These are phyloP conservation scores for Cyclotella choctawhatcheeana DNA, from an alignment of 108 stramenopile species.

Conservation along the genomic window DNA sequence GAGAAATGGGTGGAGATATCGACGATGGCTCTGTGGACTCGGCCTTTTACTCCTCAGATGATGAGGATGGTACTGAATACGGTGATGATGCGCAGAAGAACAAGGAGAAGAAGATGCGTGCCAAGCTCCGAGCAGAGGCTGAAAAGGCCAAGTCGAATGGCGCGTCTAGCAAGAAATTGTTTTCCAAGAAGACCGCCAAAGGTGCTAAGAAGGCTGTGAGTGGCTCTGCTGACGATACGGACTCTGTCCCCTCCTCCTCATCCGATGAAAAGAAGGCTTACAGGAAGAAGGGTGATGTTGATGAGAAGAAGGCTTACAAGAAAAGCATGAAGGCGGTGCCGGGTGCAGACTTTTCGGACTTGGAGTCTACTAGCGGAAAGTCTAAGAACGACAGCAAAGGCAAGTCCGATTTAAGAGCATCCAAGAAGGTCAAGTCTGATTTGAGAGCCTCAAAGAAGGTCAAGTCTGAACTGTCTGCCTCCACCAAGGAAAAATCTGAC, in stretches of 20 bases:
- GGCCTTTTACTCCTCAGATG: constrained; percentile 34
- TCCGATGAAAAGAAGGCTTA: too few relatives aligned
- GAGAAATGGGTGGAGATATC: constrained; percentile 15
- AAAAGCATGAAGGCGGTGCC: too few relatives aligned
- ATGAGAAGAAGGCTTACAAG: too few relatives aligned
- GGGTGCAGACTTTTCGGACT: too few relatives aligned
- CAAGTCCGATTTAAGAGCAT: too few relatives aligned
- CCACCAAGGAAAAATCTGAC: neutral
- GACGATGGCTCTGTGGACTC: constrained; percentile 45
- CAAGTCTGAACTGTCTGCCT: too few relatives aligned
- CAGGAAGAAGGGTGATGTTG: too few relatives aligned
- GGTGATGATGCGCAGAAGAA: neutral
- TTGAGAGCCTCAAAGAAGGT: neutral
- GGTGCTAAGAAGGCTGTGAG: neutral
- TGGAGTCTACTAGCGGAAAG: too few relatives aligned
- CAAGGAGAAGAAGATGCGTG: constrained; percentile 24
- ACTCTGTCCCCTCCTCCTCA: neutral
- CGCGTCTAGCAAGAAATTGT: neutral
- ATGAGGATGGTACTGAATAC: constrained; percentile 8
- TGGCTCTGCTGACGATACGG: neutral
- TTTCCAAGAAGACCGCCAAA: neutral
- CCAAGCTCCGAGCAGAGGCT: constrained; percentile 15
- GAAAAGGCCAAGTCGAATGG: neutral
- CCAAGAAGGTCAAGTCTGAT: neutral
- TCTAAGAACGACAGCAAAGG: too few relatives aligned